Base-by-base conservation (phyloP, 2,329 filamentous ascomycete genomes). In the Aspergillus fijiensis region DNA sequence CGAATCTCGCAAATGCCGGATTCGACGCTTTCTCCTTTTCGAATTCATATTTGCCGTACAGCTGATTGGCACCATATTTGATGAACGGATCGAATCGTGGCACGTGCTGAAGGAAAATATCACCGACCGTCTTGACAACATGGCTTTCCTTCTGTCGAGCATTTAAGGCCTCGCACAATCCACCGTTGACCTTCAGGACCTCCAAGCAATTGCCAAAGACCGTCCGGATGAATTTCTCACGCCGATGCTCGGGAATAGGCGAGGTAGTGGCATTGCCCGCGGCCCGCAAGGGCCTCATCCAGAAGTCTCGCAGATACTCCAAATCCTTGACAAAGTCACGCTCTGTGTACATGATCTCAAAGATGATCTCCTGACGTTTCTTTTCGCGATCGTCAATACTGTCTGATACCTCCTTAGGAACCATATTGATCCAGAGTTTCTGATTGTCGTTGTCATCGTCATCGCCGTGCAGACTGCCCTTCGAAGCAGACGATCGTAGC, bases 401-500 rank as follows among this genome's bases (percentile, higher is more conserved):
- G 68, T 98, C 93, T 0, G 93, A 92, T 59, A 99, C 83, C 74
- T 98, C 95, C 75, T 96, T 95, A 0, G 93, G 91, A 39, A 99
- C 95, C 14, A 93, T 96, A 75, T 98, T 98, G 77, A 99, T 99
- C 95, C 95, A 99, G 42, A 99, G 84, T 77, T 98, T 98, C 80
- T 98, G 95, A 75, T 98, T 93, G 71, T 97, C 92, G 33, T 89
- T 91, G 70, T 95, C 89, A 64, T 95, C 90, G 64, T 95, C 91
- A 68, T 96, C 92, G 70, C 70, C 71, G 29, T 96, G 93, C 71
- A 91, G 77, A 79, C 87, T 95, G 72, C 82, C 82, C 66, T 86
- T 84, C 5, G 87, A 89, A 58, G 88, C 85, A 66, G 88, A 86
- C 35, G 87, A 81, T 74, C 90, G 91, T 68, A 99, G 81, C 60